phyloP scores from a whole-genome alignment of 305 asterid genomes.

The Fraxinus latifolia region DNA sequence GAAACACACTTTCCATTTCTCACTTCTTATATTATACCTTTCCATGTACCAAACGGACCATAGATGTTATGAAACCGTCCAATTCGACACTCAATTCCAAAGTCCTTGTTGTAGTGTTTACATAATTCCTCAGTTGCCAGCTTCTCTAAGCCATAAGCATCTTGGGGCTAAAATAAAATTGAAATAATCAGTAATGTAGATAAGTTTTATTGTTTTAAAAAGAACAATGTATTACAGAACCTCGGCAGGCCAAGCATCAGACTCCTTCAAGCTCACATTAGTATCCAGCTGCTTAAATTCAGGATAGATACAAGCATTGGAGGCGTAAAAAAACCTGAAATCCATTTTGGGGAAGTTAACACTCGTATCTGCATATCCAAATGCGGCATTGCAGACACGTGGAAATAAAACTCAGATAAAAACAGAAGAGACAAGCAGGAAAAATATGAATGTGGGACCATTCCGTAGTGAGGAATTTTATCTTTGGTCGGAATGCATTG shows the following conservation, averaged over 20 bases:
- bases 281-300: constrained; percentile 90
- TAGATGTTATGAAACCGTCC: constrained; percentile 88
- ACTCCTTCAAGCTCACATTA: constrained; percentile 88
- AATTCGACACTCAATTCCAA: constrained; percentile 79
- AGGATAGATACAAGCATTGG: constrained; percentile 91
- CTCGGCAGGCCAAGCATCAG: constrained; percentile 99
- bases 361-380: not conserved
- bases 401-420: not conserved
- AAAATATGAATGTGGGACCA: not conserved
- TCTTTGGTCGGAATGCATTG: not conserved
- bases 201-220: not conserved
- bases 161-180: constrained; percentile 64
- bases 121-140: constrained; percentile 81
- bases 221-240: constrained; percentile 29
- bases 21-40: constrained; percentile 45
- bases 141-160: constrained; percentile 87
- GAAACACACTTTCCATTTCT: not conserved
- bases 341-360: constrained; percentile 3
- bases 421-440: not conserved
- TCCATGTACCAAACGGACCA: constrained; percentile 95
- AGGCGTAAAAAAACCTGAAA: constrained; percentile 82
- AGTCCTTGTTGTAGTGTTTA: constrained; percentile 86
- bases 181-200: not conserved
- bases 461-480: not conserved
- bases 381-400: not conserved